Percentiles rank a stretch among this genome's conserved stretches.
These are phyloP conservation scores for Aspergillus pseudoterreus DNA, from an alignment of 2,329 filamentous ascomycete genomes.

Conservation along the genomic window DNA sequence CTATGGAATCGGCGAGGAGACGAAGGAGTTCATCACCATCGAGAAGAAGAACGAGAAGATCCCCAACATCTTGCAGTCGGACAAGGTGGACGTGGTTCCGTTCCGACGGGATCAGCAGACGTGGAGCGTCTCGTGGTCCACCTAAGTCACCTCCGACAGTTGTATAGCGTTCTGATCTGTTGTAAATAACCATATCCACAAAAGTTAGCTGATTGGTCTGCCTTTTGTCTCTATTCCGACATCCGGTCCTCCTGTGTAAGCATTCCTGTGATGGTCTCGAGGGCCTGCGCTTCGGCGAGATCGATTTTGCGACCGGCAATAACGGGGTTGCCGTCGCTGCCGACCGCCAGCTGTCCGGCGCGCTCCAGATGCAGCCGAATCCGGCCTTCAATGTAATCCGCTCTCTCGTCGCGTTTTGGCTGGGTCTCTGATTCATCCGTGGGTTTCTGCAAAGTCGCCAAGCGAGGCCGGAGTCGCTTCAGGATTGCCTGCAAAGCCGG, in stretches of 20 bases:
- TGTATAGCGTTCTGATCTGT: background rate
- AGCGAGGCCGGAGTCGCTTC: slow-evolving; percentile 61
- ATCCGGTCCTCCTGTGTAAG: slow-evolving; percentile 26
- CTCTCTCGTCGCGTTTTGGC: slow-evolving; percentile 65
- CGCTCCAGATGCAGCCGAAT: slow-evolving; percentile 72
- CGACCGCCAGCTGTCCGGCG: slow-evolving; percentile 35
- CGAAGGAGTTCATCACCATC: slow-evolving; percentile 53
- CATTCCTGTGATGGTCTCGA: slow-evolving; percentile 39
- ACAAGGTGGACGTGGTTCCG: slow-evolving; percentile 61
- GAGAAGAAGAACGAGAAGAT: slow-evolving; percentile 55
- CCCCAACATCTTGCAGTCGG: slow-evolving; percentile 51
- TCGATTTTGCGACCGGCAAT: slow-evolving; percentile 38
- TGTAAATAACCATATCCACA: background rate
- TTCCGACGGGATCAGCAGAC: slow-evolving; percentile 61
- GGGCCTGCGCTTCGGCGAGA: slow-evolving; percentile 37
- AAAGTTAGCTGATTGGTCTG: slow-evolving; percentile 6
- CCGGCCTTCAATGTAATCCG: slow-evolving; percentile 79
- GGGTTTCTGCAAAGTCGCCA: slow-evolving; percentile 44
- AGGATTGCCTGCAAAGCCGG: slow-evolving; percentile 72
- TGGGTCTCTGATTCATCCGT: slow-evolving; percentile 37
- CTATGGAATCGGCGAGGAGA: slow-evolving; percentile 51
- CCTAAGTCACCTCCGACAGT: slow-evolving; percentile 5
- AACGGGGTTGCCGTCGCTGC: slow-evolving; percentile 30
- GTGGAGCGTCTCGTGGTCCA: slow-evolving; percentile 33
- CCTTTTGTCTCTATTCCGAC: slow-evolving; percentile 8